Base-by-base conservation (phyloP, 2,329 filamentous ascomycete genomes). In the Fusarium siculi region DNA sequence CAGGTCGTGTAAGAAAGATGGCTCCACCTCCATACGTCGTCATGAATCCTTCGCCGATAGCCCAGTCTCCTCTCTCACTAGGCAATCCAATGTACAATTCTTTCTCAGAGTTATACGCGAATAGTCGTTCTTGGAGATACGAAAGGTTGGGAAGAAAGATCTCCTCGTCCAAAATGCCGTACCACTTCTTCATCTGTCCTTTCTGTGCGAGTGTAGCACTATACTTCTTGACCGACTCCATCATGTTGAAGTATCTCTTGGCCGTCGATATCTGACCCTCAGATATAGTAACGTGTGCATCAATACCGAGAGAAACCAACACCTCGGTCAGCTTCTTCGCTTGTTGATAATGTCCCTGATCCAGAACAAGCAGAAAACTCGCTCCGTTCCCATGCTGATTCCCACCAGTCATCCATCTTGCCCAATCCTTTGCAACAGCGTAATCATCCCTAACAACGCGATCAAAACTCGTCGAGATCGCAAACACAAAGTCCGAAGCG, bases 1-100 rank as follows among this genome's bases (percentile, higher is more conserved):
- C 82, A 7, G 77, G 64, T 0, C 78, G 76, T 0, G 83, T 84
- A 53, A 87, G 74, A 53, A 87, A 81, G 8, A 87, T 77, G 4
- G 82, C 84, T 9, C 84, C 85, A 42, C 85, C 85, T 15, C 85
- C 85, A 63, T 82, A 83, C 0, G 84, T 86, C 7, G 82, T 80
- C 32, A 81, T 79, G 59, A 78, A 78, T 32, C 81, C 82, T 21
- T 80, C 79, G 15, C 81, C 79, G 28, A 75, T 75, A 12, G 79
- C 77, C 85, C 85, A 87, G 74, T 87, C 85, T 19, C 79, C 69
- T 4, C 79, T 76, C 72, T 85, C 84, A 68, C 84, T 84, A 0
- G 85, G 85, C 5, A 86, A 76, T 19, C 84, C 85, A 19, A 87
- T 64, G 70, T 84, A 86, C 19, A 83, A 65, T 52, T 81, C 77